These are phyloP conservation scores for Venturia pyrina DNA, from an alignment of 2,329 filamentous ascomycete genomes.

Conservation along the genomic window DNA sequence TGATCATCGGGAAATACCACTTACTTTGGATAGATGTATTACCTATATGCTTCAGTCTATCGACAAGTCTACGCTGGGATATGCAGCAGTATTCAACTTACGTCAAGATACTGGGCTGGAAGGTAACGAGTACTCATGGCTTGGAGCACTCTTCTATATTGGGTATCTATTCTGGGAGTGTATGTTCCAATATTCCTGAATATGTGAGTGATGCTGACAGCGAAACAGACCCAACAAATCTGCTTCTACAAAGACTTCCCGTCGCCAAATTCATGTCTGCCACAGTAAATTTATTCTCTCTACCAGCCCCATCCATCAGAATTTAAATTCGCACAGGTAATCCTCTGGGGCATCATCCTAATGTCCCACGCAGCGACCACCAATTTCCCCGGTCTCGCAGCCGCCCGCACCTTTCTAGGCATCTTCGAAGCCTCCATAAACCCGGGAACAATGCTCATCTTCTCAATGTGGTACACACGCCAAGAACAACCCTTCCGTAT, in stretches of 20 bases:
- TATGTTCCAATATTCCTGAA: background rate
- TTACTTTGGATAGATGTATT: background rate
- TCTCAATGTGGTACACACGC: conserved; percentile 29
- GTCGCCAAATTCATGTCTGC: conserved; percentile 25
- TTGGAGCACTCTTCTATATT: conserved; percentile 1
- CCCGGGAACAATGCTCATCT: conserved; percentile 29
- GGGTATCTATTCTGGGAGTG: background rate
- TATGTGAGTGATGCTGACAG: conserved; percentile 24
- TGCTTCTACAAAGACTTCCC: conserved; percentile 17
- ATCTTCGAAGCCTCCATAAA: conserved; percentile 24
- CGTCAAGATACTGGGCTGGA: background rate
- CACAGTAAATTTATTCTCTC: background rate
- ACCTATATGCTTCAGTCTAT: background rate
- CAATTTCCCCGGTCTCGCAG: conserved; percentile 20
- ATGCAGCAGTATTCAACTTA: background rate
- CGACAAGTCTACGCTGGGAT: background rate
- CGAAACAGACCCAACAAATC: background rate
- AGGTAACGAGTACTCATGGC: background rate
- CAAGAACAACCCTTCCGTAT: conserved; percentile 29
- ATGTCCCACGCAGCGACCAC: conserved; percentile 21
- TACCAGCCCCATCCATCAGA: background rate
- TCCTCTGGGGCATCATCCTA: conserved; percentile 22
- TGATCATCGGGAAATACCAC: background rate
- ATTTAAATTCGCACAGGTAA: conserved; percentile 12
- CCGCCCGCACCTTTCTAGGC: conserved; percentile 22